Evolutionary conservation across 805 yeast species (phyloP).

Genomic region (Yarrowia phangngaensis): DNA sequence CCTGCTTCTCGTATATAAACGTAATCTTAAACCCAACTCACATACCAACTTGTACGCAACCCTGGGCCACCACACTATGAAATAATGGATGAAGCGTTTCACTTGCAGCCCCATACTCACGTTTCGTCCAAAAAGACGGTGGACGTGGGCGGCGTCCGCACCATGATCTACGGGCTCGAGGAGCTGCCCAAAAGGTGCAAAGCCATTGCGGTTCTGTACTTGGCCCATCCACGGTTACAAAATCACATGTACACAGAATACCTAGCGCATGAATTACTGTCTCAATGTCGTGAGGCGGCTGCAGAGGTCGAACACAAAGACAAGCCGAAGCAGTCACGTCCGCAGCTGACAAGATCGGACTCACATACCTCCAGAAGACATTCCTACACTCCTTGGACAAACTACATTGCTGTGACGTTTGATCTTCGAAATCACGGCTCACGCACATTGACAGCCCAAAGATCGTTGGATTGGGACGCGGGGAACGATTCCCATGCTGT

Average conservation of each 20-base stretch:
- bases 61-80: too few relatives aligned
- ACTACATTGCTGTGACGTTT: conserved; percentile 47
- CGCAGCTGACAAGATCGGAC: conserved; percentile 1
- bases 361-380: conserved; percentile 29
- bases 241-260: conserved; percentile 43
- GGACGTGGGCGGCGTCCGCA: conserved; percentile 20
- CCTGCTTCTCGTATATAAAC: too few relatives aligned
- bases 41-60: too few relatives aligned
- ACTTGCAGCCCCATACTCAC: conserved; percentile 22
- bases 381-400: conserved; percentile 30
- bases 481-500: conserved; percentile 51
- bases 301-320: conserved; percentile 21
- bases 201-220: conserved; percentile 30
- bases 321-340: conserved; percentile 1
- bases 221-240: conserved; percentile 48
- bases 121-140: conserved; percentile 25
- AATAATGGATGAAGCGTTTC: conserved; percentile 24
- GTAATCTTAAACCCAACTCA: too few relatives aligned
- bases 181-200: conserved; percentile 26
- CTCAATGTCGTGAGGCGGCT: conserved; percentile 29
- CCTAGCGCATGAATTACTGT: conserved; percentile 43
- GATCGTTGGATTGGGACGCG: conserved; percentile 46
- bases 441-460: conserved; percentile 40
- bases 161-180: conserved; percentile 26
- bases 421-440: conserved; percentile 58